Conservation (phyloP, 2,329 filamentous ascomycete species). For the Capronia epimyces region DNA sequence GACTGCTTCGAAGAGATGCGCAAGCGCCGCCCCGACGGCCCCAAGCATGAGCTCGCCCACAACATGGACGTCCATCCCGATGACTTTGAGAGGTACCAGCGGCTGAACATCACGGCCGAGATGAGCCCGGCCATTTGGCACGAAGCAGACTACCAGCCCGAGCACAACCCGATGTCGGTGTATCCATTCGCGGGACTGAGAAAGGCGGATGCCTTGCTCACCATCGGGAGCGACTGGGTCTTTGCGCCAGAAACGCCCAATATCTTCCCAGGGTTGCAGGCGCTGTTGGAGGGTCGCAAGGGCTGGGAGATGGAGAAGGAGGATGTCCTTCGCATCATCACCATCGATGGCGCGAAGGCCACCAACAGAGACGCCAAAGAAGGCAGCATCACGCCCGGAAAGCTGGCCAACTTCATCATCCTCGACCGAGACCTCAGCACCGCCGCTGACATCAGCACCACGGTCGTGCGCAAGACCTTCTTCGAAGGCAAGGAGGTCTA, state of each 20-base stretch:
- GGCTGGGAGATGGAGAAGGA: slow-evolving; percentile 12
- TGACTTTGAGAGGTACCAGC: slow-evolving; percentile 10
- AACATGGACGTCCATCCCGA: slow-evolving; percentile 13
- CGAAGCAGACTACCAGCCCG: slow-evolving; percentile 5
- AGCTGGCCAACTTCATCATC: slow-evolving; percentile 34
- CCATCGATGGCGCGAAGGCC: slow-evolving; percentile 32
- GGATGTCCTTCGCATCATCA: slow-evolving; percentile 29
- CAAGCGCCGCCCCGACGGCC: slow-evolving; percentile 29
- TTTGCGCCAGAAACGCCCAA: slow-evolving; percentile 14
- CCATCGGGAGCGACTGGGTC: slow-evolving; percentile 17
- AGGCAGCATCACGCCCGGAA: slow-evolving; percentile 33
- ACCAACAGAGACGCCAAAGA: slow-evolving; percentile 28
- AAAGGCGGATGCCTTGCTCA: slow-evolving; percentile 11
- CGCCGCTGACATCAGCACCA: slow-evolving; percentile 29
- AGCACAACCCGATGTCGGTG: slow-evolving; percentile 6
- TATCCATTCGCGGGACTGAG: slow-evolving; percentile 10
- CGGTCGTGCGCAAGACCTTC: slow-evolving; percentile 32
- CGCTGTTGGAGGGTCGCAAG: slow-evolving; percentile 6
- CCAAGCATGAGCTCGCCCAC: slow-evolving; percentile 31
- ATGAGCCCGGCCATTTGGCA: slow-evolving; percentile 18
- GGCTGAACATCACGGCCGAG: slow-evolving; percentile 15
- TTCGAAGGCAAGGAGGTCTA: slow-evolving; percentile 30
- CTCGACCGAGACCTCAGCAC: slow-evolving; percentile 32
- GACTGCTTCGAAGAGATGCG: slow-evolving; percentile 32
- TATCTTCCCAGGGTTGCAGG: slow-evolving; percentile 14